Conservation (phyloP, 1,139 yeast species). For the Arxiozyma bovina region DNA sequence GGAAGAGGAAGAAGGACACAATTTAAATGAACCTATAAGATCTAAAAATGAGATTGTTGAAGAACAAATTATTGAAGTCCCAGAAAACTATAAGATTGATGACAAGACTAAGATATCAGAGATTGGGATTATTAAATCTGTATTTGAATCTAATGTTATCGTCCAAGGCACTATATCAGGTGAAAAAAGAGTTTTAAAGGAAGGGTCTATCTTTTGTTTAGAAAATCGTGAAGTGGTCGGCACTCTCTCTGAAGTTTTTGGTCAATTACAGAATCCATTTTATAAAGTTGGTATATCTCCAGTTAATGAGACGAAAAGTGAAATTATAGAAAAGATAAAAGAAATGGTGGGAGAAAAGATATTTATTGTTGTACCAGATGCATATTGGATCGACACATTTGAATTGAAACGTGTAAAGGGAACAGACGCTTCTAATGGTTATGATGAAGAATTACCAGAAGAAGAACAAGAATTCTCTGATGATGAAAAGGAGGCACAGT, state of each 20-base stretch:
- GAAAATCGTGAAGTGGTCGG: conserved; percentile 72
- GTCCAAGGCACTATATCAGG: conserved; percentile 74
- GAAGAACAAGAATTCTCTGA: conserved; percentile 94
- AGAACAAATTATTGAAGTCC: conserved; percentile 60
- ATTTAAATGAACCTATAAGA: conserved; percentile 51
- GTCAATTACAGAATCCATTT: conserved; percentile 75
- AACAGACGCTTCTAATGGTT: conserved; percentile 88
- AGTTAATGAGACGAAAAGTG: conserved; percentile 31
- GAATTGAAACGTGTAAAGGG: conserved; percentile 64
- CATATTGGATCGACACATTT: conserved; percentile 72
- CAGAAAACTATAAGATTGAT: conserved; percentile 54
- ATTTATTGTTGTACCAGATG: conserved; percentile 70
- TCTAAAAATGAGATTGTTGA: conserved; percentile 72
- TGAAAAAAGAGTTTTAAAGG: conserved; percentile 74
- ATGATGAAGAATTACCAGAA: conserved; percentile 88
- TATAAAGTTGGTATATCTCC: conserved; percentile 65
- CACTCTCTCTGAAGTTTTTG: conserved; percentile 80
- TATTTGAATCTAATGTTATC: conserved; percentile 66
- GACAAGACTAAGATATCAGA: conserved; percentile 57
- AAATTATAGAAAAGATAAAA: conserved; percentile 37
- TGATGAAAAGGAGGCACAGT: conserved; percentile 64
- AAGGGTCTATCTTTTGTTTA: conserved; percentile 71
- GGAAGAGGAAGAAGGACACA: conserved; percentile 27
- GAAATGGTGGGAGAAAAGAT: conserved; percentile 50
- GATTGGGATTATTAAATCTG: conserved; percentile 61